Evolutionary conservation across 768 basidiomycete genomes (phyloP).

Genomic region (Tephrocybe sp.): DNA sequence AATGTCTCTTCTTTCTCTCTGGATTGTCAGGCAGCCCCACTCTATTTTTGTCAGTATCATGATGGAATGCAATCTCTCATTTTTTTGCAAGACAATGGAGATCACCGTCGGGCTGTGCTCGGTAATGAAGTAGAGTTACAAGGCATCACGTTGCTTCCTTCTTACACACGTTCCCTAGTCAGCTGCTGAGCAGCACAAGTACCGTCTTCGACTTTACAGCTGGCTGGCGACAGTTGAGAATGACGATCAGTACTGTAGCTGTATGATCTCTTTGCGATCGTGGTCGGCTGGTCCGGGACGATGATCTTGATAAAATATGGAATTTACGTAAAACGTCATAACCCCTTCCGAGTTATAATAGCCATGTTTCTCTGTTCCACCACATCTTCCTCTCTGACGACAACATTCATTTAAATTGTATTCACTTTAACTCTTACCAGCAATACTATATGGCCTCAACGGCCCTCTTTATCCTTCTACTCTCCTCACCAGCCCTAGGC

Average conservation of each 20-base stretch:
- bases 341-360: constrained; percentile 6
- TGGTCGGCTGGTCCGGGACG: not conserved
- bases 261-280: too few species aligned
- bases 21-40: not conserved
- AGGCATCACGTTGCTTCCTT: not conserved
- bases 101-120: not conserved
- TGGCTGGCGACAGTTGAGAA: too few species aligned
- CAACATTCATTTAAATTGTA: not conserved
- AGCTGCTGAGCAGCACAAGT: not conserved
- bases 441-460: constrained; percentile 14
- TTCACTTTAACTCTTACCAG: not conserved
- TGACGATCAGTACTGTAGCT: too few species aligned
- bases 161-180: not conserved
- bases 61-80: too few species aligned
- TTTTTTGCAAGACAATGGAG: too few species aligned
- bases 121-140: not conserved
- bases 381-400: constrained; percentile 1
- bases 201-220: too few species aligned
- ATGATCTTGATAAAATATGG: not conserved
- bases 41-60: too few species aligned
- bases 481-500: constrained; percentile 27
- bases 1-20: not conserved
- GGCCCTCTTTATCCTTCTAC: constrained; percentile 28
- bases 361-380: not conserved
- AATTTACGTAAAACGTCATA: constrained; percentile 9